phyloP scores from a whole-genome alignment of 2,329 filamentous ascomycete genomes.

The Aspergillus caelatus region DNA sequence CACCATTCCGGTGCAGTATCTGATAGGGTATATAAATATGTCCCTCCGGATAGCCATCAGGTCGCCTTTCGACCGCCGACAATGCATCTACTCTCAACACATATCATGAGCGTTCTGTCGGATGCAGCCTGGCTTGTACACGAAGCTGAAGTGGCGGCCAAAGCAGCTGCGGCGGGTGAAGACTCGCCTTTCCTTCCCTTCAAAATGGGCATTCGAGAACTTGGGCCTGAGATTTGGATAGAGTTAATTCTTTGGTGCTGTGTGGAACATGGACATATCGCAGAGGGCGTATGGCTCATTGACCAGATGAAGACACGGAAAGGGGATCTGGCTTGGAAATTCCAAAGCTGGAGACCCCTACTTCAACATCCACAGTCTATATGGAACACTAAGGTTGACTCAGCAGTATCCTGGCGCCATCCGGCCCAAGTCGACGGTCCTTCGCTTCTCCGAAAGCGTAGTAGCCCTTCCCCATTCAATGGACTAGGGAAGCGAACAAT shows the following conservation, averaged over 20 bases:
- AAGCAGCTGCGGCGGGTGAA: slow-evolving; percentile 40
- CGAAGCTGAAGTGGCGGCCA: slow-evolving; percentile 40
- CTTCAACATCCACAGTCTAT: slow-evolving; percentile 30
- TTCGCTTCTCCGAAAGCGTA: slow-evolving; percentile 19
- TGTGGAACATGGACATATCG: slow-evolving; percentile 49
- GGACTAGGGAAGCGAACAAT: slow-evolving; percentile 53
- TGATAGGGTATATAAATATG: slow-evolving; percentile 47
- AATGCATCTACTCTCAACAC: slow-evolving; percentile 46
- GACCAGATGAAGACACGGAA: slow-evolving; percentile 33
- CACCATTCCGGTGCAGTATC: slow-evolving; percentile 50
- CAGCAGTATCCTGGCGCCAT: slow-evolving; percentile 39
- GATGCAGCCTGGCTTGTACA: slow-evolving; percentile 50
- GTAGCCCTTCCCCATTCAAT: slow-evolving; percentile 33
- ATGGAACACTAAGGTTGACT: slow-evolving; percentile 38
- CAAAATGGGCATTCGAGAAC: slow-evolving; percentile 45
- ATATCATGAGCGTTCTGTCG: slow-evolving; percentile 51
- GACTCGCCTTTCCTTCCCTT: slow-evolving; percentile 43
- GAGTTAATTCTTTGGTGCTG: slow-evolving; percentile 56
- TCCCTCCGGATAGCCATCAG: slow-evolving; percentile 29
- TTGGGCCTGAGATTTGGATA: slow-evolving; percentile 53
- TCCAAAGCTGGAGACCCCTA: slow-evolving; percentile 44
- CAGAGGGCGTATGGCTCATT: slow-evolving; percentile 45
- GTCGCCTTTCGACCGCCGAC: slow-evolving; percentile 44
- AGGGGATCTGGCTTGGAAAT: slow-evolving; percentile 39
- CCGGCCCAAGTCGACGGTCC: slow-evolving; percentile 23